phyloP scores from a whole-genome alignment of 164 flowering plant genomes.

The Dillenia turbinata region DNA sequence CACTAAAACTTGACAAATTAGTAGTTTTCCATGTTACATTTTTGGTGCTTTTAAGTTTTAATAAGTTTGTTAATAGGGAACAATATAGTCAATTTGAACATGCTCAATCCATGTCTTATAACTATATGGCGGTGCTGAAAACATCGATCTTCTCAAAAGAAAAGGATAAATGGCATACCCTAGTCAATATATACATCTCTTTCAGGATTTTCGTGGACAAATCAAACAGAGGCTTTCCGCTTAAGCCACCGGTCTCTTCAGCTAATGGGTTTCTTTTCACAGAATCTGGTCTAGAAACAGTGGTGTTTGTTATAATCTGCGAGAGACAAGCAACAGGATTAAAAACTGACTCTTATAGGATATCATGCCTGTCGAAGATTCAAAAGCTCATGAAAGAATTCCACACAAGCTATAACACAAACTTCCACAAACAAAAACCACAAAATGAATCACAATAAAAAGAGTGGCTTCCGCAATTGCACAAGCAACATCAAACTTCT shows the following conservation, averaged over 20 bases:
- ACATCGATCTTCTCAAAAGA: background rate
- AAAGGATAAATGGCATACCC: conserved; percentile 42
- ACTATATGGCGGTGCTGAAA: background rate
- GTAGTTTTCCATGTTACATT: too few species aligned
- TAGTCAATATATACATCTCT: conserved; percentile 88
- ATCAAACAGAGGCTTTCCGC: conserved; percentile 87
- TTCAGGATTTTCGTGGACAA: conserved; percentile 73
- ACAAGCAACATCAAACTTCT: too few species aligned
- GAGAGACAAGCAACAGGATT: background rate
- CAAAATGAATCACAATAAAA: background rate
- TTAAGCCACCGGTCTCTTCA: conserved; percentile 84
- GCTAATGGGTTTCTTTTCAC: conserved; percentile 54
- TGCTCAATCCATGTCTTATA: too few species aligned
- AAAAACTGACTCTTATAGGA: too few species aligned
- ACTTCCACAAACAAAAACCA: background rate
- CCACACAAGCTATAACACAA: too few species aligned
- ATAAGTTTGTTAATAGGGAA: too few species aligned
- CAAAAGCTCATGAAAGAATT: too few species aligned
- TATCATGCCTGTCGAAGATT: too few species aligned
- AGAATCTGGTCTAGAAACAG: conserved; percentile 86
- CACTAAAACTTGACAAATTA: too few species aligned
- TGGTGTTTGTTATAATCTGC: conserved; percentile 95
- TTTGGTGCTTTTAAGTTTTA: too few species aligned
- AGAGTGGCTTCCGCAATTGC: background rate
- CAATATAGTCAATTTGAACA: too few species aligned